Evolutionary conservation across 192 early-diverging fungal genomes (phyloP), one percentile per base, ranked within the genome.

Genomic region (Dimargaris verticillata): DNA sequence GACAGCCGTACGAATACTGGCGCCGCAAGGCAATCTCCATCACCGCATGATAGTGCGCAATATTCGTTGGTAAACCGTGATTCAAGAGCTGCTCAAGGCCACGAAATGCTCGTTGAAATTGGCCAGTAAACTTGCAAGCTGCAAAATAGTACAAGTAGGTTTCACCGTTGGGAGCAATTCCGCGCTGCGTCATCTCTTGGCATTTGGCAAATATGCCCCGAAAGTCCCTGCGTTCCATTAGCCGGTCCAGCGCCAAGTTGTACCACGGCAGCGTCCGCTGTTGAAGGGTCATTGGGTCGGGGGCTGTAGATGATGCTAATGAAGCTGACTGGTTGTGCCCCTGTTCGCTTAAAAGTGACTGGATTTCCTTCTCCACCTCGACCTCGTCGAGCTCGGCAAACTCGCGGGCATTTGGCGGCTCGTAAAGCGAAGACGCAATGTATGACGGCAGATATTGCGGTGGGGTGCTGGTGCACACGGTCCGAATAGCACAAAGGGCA

Each of bases 1-100:
- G 55, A 13, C 25, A 28, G 17, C 55, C 55, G 55, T 58, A 38
- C 55, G 55, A 28, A 33, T 58, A 42, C 41, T 33, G 55, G 2
- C 12, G 18, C 10, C n/a, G 15, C 22, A 38, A 17, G 29, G 55
- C 55, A 38, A 58, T 58, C 28, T 15, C 28, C 55, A 58, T 58
- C 15, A 58, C 55, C 5, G 15, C 15, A 33, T 58, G 55, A 33
- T n/a, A 58, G 6, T 28, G 55, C 3, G 28, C 41, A 14, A 58
- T 10, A 2, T 28, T 28, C 5, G 12, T 14, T 2, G 55, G 15
- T 7, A 58, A 15, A 41, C 28, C 28, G 29, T 58, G 55, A 18
- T 58, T 11, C 29, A 38, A 10, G 28, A 58, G 28, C 14, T 38
- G 29, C 28, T 58, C 38, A 18, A 58, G 41, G 18, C 22, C 55